Percentiles rank a stretch among this genome's conserved stretches.
Conservation (phyloP, 106 monocot species). For the Phalaenopsis equestris region DNA sequence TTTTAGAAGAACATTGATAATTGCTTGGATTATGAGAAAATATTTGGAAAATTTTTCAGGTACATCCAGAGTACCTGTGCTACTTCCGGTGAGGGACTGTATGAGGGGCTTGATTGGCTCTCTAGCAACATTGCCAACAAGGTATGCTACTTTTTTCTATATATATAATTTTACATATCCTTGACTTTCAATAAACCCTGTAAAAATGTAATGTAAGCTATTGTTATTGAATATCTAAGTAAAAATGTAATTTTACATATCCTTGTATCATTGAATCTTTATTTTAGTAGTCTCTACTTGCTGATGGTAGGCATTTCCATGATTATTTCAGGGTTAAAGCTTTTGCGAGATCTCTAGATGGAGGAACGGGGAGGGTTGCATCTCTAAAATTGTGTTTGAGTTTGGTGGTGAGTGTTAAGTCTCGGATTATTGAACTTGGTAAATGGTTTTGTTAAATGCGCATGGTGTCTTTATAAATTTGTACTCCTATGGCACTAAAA, state of each 20-base stretch:
- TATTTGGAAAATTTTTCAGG: background rate
- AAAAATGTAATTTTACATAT: background rate
- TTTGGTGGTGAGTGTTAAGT: background rate
- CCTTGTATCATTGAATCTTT: background rate
- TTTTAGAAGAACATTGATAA: background rate
- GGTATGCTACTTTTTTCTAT: background rate
- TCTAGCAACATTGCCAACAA: conserved; percentile 10
- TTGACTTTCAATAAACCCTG: background rate
- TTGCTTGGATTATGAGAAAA: background rate
- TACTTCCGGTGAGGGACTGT: conserved; percentile 9
- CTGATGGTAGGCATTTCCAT: background rate
- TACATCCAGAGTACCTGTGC: conserved; percentile 14
- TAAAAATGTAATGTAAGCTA: background rate
- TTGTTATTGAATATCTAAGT: background rate
- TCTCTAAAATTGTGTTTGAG: background rate
- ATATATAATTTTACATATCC: background rate
- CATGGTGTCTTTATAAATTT: background rate
- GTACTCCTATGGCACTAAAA: background rate
- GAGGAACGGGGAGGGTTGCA: background rate
- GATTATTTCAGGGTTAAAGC: background rate
- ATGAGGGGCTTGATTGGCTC: conserved; percentile 12
- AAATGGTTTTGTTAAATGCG: background rate
- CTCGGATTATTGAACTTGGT: background rate
- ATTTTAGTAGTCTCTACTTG: background rate
- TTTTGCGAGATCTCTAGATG: background rate